These are phyloP conservation scores for Aspergillus eucalypticola DNA, from an alignment of 2,329 filamentous ascomycete species.

Conservation along the genomic window DNA sequence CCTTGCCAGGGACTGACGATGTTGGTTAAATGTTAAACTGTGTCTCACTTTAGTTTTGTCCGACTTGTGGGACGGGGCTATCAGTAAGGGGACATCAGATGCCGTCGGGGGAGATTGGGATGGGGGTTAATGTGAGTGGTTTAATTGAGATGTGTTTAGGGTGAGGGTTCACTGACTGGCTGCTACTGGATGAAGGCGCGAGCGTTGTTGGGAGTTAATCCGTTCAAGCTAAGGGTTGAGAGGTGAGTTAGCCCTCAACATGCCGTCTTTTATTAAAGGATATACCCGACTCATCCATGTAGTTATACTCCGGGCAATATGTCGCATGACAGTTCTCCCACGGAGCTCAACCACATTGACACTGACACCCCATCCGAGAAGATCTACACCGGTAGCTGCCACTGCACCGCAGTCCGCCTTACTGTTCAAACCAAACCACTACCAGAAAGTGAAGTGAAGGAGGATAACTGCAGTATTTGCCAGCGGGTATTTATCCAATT, in stretches of 20 bases:
- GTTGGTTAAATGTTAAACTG: no score
- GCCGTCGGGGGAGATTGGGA: neutral
- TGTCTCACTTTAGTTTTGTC: neutral
- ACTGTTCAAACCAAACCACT: neutral
- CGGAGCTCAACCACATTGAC: no score
- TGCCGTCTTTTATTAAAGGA: no score
- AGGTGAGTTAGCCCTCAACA: neutral
- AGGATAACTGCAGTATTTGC: neutral
- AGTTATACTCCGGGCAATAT: neutral
- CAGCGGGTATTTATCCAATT: neutral
- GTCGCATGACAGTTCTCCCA: neutral
- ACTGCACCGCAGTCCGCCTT: neutral
- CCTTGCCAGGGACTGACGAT: no score
- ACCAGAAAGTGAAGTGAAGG: neutral
- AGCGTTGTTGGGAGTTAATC: neutral
- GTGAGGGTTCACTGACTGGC: neutral
- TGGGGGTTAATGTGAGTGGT: neutral
- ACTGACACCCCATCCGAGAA: neutral
- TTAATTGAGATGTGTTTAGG: neutral
- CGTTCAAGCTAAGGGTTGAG: neutral
- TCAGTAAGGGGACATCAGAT: neutral
- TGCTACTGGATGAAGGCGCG: neutral
- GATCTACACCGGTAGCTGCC: neutral
- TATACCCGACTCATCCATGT: no score
- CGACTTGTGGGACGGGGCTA: neutral